These are phyloP conservation scores for Dictyostelium purpureum DNA, from an alignment of 78 protist genomes.

Conservation along the genomic window DNA sequence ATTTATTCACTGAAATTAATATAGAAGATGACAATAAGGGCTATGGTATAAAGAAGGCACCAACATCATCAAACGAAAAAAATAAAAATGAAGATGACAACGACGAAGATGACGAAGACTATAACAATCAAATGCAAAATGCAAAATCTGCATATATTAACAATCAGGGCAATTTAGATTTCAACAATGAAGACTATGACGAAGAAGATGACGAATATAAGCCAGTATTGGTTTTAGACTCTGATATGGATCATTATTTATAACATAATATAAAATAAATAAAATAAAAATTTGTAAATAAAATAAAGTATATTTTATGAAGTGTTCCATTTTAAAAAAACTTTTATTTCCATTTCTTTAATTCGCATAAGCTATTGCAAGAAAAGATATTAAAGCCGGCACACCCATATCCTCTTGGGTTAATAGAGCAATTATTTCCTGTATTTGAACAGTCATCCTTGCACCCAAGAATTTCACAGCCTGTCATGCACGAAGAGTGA, in stretches of 20 bases:
- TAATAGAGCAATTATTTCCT: no score
- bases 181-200: background rate
- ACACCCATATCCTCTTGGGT: no score
- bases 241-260: conserved; percentile 2
- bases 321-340: no score
- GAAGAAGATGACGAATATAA: background rate
- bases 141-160: background rate
- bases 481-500: no score
- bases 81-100: background rate
- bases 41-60: background rate
- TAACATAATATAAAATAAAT: no score
- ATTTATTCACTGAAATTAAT: conserved; percentile 20
- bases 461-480: no score
- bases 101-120: background rate
- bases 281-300: no score
- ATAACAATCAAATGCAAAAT: background rate
- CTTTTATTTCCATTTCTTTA: no score
- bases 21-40: background rate
- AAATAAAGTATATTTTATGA: no score
- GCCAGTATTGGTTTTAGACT: background rate
- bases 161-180: background rate
- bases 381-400: no score
- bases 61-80: background rate
- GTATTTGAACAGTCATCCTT: no score
- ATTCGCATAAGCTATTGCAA: no score